Conservation (phyloP, 257 asterid genomes). For the Solanum tarijense region DNA sequence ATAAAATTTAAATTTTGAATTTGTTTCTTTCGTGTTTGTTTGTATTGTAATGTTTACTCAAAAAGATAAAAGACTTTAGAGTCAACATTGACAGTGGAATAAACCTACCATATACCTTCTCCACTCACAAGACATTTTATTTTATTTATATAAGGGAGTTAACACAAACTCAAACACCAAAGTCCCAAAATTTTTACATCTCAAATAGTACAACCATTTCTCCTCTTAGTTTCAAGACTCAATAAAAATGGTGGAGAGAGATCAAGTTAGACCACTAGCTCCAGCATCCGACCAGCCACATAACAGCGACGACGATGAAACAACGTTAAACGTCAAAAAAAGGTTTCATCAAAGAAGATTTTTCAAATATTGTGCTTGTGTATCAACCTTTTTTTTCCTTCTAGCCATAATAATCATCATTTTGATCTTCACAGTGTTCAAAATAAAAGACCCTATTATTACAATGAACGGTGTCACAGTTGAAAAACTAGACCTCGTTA, state of each 20-base stretch:
- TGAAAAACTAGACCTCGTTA: conserved; percentile 17
- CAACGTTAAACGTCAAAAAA: not conserved
- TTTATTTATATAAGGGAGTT: not conserved
- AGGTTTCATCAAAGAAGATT: conserved; percentile 22
- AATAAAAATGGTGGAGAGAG: conserved; percentile 29
- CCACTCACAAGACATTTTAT: not conserved
- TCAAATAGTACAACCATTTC: not conserved
- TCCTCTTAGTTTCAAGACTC: not conserved
- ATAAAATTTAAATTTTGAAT: too few species aligned
- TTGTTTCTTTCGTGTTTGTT: not conserved
- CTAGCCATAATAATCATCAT: conserved; percentile 25
- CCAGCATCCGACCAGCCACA: conserved; percentile 29
- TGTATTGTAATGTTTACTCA: too few species aligned
- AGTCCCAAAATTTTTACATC: not conserved
- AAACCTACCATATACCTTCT: not conserved
- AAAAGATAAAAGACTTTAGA: not conserved
- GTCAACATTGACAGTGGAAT: not conserved
- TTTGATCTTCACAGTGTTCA: conserved; percentile 67
- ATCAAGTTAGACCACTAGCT: conserved; percentile 67
- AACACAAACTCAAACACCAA: not conserved
- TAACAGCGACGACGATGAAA: conserved; percentile 43
- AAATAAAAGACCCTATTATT: conserved; percentile 45
- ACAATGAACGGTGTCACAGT: conserved; percentile 40
- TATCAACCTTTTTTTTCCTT: conserved; percentile 34
- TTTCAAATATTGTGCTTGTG: conserved; percentile 33